Conservation (phyloP, 2,329 filamentous ascomycete genomes). For the Fusarium sp. region DNA sequence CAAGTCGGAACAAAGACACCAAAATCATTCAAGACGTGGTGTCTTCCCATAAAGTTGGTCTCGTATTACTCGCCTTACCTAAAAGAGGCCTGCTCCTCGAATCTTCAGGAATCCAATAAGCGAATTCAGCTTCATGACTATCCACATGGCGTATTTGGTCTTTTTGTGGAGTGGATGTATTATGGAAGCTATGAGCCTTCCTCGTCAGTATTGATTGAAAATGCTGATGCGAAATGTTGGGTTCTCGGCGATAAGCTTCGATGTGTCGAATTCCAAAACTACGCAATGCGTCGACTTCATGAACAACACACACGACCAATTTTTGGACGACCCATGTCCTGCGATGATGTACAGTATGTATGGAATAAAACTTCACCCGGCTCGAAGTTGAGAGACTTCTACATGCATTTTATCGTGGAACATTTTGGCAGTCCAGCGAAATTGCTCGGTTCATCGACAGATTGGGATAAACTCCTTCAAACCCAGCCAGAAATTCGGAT, state of each 20-base stretch:
- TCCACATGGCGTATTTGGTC: neutral
- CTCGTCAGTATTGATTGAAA: fast-evolving
- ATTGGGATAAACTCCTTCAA: neutral
- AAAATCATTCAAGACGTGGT: neutral
- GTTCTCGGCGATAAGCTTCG: neutral
- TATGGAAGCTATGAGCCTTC: neutral
- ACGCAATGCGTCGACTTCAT: neutral
- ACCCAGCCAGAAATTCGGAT: neutral
- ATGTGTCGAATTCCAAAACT: neutral
- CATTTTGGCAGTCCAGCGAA: neutral
- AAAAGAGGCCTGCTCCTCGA: neutral
- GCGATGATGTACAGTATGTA: neutral
- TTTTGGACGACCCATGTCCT: neutral
- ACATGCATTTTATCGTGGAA: neutral
- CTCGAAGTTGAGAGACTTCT: neutral
- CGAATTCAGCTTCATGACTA: neutral
- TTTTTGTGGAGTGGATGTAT: neutral
- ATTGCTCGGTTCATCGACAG: neutral
- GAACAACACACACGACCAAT: neutral
- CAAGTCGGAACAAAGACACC: neutral
- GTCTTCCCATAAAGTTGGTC: neutral
- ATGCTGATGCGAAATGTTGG: neutral
- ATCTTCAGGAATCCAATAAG: too few species aligned
- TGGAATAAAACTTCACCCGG: neutral
- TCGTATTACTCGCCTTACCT: neutral